Evolutionary conservation across 208 protist species (phyloP).

Genomic region (Plasmodiophora brassicae): DNA sequence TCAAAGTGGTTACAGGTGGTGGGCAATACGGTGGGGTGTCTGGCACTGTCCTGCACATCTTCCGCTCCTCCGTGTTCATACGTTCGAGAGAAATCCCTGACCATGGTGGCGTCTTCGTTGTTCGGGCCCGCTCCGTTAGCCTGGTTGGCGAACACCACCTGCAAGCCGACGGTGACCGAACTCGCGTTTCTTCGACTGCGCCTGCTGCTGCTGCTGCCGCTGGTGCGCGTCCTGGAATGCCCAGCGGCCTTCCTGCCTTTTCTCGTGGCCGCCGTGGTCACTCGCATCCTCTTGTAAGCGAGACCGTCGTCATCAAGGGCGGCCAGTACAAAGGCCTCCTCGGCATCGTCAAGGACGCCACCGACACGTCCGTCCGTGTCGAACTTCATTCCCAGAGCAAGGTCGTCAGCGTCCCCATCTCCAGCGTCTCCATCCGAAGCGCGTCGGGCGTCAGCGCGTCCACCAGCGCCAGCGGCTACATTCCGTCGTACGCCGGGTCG

Average conservation of each 20-base stretch:
- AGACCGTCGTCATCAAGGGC: slow-evolving; percentile 33
- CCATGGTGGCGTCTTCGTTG: slow-evolving; percentile 23
- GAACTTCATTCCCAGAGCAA: slow-evolving; percentile 32
- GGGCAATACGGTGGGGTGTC: not conserved
- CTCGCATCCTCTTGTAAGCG: not conserved
- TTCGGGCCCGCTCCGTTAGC: slow-evolving; percentile 11
- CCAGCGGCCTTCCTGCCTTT: not conserved
- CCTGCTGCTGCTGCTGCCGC: not conserved
- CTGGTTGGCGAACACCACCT: not conserved
- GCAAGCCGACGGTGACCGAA: not conserved
- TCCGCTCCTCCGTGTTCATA: slow-evolving; percentile 5
- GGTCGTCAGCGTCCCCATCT: slow-evolving; percentile 24
- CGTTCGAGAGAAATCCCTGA: slow-evolving; percentile 3
- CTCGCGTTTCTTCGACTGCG: too few species aligned
- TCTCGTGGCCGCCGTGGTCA: not conserved
- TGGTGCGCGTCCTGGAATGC: not conserved
- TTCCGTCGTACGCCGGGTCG: not conserved
- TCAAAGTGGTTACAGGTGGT: not conserved
- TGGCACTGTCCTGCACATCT: slow-evolving; percentile 18
- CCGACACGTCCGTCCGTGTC: not conserved
- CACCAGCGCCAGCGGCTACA: not conserved
- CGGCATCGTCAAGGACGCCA: slow-evolving; percentile 34
- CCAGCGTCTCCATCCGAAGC: not conserved
- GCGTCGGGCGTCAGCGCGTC: not conserved
- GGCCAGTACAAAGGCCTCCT: slow-evolving; percentile 25